A percentile compares a stretch with the other conserved stretches of the same genome.
phyloP scores from a whole-genome alignment of 257 asterid species.

The Petrea volubilis region DNA sequence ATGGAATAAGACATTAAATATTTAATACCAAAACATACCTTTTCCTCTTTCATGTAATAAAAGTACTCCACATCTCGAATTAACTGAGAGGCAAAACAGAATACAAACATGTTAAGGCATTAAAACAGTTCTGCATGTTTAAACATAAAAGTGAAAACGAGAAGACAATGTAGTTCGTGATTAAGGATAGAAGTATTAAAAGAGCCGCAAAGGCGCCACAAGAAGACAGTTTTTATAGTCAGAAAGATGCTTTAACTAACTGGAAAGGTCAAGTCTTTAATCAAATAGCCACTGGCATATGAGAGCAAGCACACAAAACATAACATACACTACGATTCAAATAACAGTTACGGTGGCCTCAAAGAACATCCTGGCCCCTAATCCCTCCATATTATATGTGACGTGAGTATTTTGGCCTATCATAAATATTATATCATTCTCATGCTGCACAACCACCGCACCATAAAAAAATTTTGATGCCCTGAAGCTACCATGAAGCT shows the following conservation, averaged over 20 bases:
- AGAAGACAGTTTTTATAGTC: slow-evolving; percentile 28
- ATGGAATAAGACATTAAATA: too few species aligned
- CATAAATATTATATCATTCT: slow-evolving; percentile 11
- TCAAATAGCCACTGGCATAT: background rate
- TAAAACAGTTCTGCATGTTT: too few species aligned
- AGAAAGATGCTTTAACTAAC: slow-evolving; percentile 30
- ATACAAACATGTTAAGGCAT: background rate
- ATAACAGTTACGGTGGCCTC: slow-evolving; percentile 28
- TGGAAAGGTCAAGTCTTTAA: slow-evolving; percentile 16
- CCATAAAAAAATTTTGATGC: background rate
- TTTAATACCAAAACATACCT: too few species aligned
- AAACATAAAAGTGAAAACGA: background rate
- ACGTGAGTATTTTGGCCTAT: slow-evolving; percentile 6
- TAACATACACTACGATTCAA: slow-evolving; percentile 11
- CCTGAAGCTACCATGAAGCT: slow-evolving; percentile 4
- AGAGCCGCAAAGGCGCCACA: slow-evolving; percentile 19
- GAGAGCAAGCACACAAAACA: background rate
- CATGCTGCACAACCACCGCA: slow-evolving; percentile 24
- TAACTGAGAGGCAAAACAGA: background rate
- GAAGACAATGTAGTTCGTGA: background rate
- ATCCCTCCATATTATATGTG: background rate
- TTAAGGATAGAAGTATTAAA: too few species aligned
- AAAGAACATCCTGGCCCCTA: slow-evolving; percentile 12
- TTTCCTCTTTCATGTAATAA: background rate
- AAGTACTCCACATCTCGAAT: background rate